Percentiles rank a stretch among this genome's conserved stretches.
These are phyloP conservation scores for Colletotrichum graminicola DNA, from an alignment of 2,329 filamentous ascomycete genomes.

Conservation along the genomic window DNA sequence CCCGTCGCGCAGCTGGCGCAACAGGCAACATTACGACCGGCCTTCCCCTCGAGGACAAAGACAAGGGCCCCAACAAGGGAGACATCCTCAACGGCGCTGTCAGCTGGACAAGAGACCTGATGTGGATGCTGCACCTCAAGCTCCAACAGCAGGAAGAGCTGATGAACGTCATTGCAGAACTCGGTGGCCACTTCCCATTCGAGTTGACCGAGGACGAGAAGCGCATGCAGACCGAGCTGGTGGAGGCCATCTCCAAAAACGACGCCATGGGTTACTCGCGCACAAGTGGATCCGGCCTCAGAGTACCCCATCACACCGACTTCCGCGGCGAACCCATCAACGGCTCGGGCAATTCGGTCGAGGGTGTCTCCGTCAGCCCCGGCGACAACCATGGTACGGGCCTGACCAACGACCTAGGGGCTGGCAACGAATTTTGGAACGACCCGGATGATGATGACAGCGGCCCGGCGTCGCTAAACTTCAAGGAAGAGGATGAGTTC, in stretches of 20 bases:
- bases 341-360: conserved; percentile 55
- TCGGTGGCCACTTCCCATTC: conserved; percentile 83
- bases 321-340: conserved; percentile 83
- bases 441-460: conserved; percentile 79
- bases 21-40: conserved; percentile 91
- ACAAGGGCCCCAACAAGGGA: conserved; percentile 98
- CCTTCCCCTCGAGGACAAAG: conserved; percentile 94
- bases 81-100: conserved; percentile 98
- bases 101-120: conserved; percentile 95
- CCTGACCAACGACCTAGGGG: conserved; percentile 60
- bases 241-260: conserved; percentile 87
- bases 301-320: conserved; percentile 94
- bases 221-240: conserved; percentile 93
- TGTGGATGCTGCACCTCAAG: conserved; percentile 95
- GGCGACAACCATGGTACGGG: conserved; percentile 54
- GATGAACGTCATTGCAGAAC: conserved; percentile 77
- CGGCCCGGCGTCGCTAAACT: conserved; percentile 74
- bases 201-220: conserved; percentile 91
- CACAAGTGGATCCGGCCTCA: conserved; percentile 83
- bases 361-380: conserved; percentile 66
- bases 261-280: conserved; percentile 89
- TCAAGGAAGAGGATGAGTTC: conserved; percentile 96
- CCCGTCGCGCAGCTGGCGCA: conserved; percentile 79
- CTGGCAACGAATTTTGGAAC: conserved; percentile 72
- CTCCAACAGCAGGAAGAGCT: conserved; percentile 91